Conservation (phyloP, 345 rosid species). For the Arabidopsis suecica region DNA sequence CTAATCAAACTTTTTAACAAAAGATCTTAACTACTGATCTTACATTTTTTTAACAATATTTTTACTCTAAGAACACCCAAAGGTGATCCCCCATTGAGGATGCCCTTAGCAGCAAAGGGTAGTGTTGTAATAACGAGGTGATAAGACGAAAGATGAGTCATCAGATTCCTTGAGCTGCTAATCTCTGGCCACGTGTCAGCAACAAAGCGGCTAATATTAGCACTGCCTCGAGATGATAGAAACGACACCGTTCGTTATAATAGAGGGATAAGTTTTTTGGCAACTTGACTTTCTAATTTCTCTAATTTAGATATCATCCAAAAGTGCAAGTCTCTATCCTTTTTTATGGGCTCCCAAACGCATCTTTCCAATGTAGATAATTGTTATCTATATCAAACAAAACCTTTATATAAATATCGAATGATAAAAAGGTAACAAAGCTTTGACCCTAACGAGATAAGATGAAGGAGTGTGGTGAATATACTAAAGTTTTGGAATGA, state of each 20-base stretch:
- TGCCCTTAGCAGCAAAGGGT: constrained; percentile 20
- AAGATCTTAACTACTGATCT: no score
- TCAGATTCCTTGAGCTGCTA: constrained; percentile 21
- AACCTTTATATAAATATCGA: neutral
- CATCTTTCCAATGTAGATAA: constrained; percentile 36
- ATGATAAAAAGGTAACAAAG: constrained; percentile 8
- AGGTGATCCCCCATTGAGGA: no score
- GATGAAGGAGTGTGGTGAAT: neutral
- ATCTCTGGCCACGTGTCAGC: constrained; percentile 28
- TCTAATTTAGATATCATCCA: constrained; percentile 16
- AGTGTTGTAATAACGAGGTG: constrained; percentile 13
- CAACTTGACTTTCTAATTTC: constrained; percentile 24
- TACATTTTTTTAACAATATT: no score
- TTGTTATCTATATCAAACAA: constrained; percentile 27
- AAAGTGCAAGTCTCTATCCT: constrained; percentile 40
- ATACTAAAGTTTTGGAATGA: neutral
- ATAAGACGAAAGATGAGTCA: constrained; percentile 19
- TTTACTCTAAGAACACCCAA: no score
- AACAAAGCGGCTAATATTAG: constrained; percentile 25
- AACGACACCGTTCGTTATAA: constrained; percentile 30
- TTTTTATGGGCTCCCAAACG: constrained; percentile 34
- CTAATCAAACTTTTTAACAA: no score
- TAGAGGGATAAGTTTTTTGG: constrained; percentile 16
- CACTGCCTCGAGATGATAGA: constrained; percentile 26
- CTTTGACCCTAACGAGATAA: constrained; percentile 6